Evolutionary conservation across 1,284 basidiomycete genomes (phyloP), one percentile per base, ranked within the genome.

Genomic region (Blastosporella zonata): DNA sequence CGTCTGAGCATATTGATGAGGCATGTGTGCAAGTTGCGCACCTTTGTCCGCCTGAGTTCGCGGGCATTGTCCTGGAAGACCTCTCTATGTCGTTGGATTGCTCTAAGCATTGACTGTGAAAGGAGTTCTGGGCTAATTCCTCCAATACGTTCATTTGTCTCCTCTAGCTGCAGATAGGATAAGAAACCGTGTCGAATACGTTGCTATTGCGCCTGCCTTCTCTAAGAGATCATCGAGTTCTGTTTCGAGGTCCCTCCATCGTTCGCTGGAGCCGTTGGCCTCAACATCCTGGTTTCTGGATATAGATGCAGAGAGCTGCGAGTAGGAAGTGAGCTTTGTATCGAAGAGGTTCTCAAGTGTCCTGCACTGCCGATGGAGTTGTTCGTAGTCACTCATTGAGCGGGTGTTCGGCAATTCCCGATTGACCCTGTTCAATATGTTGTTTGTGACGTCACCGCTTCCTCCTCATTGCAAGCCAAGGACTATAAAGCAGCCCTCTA

Each of bases 291-390:
- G 72, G 31, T 70, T 71, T 43, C 75, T 79, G 0, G 85, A 80
- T 54, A 95, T 82, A 21, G 81, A 79, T 2, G 87, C 81, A 3
- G 90, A 92, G 28, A 97, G 75, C 55, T 90, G 87, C 18, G 90
- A 85, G 67, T 97, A 98, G 6, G 89, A 77, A 0, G 91, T 91
- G 17, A 98, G 78, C 66, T 97, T 94, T 28, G 89, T 76, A 65
- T 97, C 92, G 57, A 97, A 88, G 21, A 93, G 79, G 35, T 90
- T 87, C 67, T 97, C 93, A 25, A 97, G 82, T 6, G 92, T 93
- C 58, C 93, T 78, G 65, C 90, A 93, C 69, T 95, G 91, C 54
- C 91, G 75, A 60, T 94, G 87, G 33, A 91, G 70, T 48, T 82
- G 78, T 59, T 91, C 89, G 67, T 90, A 90, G 54, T 73, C 81